These are phyloP conservation scores for Pythium apleroticum DNA, from an alignment of 352 stramenopile genomes.

Conservation along the genomic window DNA sequence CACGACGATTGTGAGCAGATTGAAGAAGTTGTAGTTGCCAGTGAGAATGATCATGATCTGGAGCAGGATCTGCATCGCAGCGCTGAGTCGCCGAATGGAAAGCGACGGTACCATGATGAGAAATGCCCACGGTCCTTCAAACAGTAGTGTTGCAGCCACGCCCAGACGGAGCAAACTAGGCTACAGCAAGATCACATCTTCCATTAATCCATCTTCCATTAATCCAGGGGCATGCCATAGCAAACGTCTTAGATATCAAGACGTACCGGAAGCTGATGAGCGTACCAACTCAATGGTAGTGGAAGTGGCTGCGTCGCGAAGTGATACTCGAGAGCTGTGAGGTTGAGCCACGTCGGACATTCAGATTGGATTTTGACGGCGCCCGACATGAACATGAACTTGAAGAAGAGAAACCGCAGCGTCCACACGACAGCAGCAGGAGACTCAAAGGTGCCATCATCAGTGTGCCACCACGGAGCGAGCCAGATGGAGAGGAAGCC, in stretches of 20 bases:
- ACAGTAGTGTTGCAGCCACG: conserved; percentile 82
- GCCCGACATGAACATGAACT: conserved; percentile 93
- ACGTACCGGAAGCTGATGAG: conserved; percentile 72
- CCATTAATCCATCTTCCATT: too few relatives aligned
- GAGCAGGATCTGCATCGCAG: conserved; percentile 67
- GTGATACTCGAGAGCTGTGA: conserved; percentile 92
- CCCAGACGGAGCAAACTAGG: conserved; percentile 71
- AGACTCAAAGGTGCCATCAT: conserved; percentile 31
- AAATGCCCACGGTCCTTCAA: conserved; percentile 87
- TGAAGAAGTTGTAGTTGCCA: conserved; percentile 96
- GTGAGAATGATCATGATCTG: conserved; percentile 88
- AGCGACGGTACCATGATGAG: conserved; percentile 77
- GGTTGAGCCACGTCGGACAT: conserved; percentile 89
- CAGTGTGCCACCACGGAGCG: conserved; percentile 37
- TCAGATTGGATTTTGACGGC: conserved; percentile 90
- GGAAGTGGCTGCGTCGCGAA: conserved; percentile 88
- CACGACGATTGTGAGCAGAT: conserved; percentile 80
- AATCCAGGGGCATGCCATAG: background rate
- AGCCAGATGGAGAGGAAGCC: conserved; percentile 66
- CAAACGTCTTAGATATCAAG: background rate
- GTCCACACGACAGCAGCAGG: conserved; percentile 46
- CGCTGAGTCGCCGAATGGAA: conserved; percentile 51
- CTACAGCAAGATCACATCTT: conserved; percentile 18
- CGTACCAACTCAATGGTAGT: conserved; percentile 82
- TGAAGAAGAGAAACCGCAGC: conserved; percentile 91